Evolutionary conservation across 345 rosid genomes (phyloP), one percentile per base, ranked within the genome.

Genomic region (Populus ilicifolia): DNA sequence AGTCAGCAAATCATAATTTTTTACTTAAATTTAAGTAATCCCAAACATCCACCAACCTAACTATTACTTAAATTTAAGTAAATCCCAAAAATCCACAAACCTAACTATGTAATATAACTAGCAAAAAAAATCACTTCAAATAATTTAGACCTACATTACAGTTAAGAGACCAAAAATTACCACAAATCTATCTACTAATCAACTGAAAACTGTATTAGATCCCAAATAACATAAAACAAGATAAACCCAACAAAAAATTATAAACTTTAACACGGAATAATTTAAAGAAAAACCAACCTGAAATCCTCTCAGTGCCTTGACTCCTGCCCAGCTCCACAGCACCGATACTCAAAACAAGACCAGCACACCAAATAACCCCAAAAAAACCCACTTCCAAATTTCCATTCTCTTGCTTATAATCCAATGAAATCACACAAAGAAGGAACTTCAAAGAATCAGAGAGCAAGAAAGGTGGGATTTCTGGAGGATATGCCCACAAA

Each of bases 251-350:
- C 3, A 30, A 30, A 30, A 30, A 30, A 0, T 30, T 2, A 30
- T 30, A 30, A 30, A 30, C 33, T 30, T 30, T 30, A 30, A 30
- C 33, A 30, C 2, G 3, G 33, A 30, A 30, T 30, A 30, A 30
- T 0, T 33, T 33, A 33, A 33, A 72, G 36, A 36, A 30, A 35
- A 67, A 67, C 1, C 18, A 16, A 36, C 38, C 29, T 84, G 97
- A 91, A 80, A 94, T 94, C 82, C 98, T 89, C 84, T 94, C 97
- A 14, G 97, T 90, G 71, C 85, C 93, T 84, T 89, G 97, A 85
- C 87, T 88, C 66, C 91, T 87, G 75, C 89, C 86, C 61, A 89
- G 80, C 80, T 89, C 88, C 73, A 90, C 72, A 75, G 90, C 89
- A 77, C 80, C 86, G 83, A 74, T 75, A 81, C 50, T 36, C 10